Evolutionary conservation across 768 basidiomycete genomes (phyloP).

Genomic region (Trametes cingulata): DNA sequence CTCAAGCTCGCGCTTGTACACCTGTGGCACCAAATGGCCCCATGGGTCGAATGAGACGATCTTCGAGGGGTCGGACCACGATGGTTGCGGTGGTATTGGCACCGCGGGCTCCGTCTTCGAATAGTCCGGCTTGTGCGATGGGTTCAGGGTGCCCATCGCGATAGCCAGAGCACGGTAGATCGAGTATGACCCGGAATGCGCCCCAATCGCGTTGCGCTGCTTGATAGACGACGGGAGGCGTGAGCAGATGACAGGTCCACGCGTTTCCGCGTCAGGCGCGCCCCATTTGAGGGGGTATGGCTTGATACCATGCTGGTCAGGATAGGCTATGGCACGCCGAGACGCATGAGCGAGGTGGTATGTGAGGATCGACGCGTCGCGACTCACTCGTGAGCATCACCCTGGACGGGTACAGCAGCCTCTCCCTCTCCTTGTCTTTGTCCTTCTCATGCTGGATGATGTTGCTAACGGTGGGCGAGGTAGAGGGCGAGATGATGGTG

Average conservation of each 20-base stretch:
- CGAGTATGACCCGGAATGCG: constrained; percentile 91
- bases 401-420: constrained; percentile 74
- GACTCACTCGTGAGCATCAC: constrained; percentile 82
- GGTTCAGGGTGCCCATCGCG: constrained; percentile 82
- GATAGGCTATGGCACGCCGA: constrained; percentile 57
- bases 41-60: constrained; percentile 94
- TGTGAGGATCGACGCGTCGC: constrained; percentile 8
- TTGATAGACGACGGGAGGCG: constrained; percentile 84
- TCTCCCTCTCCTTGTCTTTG: constrained; percentile 69
- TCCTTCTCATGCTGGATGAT: constrained; percentile 4
- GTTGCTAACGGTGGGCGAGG: constrained; percentile 9
- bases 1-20: constrained; percentile 63
- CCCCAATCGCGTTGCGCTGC: constrained; percentile 90
- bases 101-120: constrained; percentile 84
- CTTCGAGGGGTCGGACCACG: constrained; percentile 76
- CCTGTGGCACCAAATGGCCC: constrained; percentile 82
- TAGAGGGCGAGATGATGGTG: constrained; percentile 19
- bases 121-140: constrained; percentile 82
- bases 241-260: constrained; percentile 89
- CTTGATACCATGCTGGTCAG: constrained; percentile 87
- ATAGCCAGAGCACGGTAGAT: constrained; percentile 94
- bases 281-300: constrained; percentile 87
- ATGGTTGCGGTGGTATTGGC: constrained; percentile 68
- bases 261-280: constrained; percentile 55
- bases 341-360: neutral